Conservation (phyloP, 257 asterid species). For the Echites panduratus region DNA sequence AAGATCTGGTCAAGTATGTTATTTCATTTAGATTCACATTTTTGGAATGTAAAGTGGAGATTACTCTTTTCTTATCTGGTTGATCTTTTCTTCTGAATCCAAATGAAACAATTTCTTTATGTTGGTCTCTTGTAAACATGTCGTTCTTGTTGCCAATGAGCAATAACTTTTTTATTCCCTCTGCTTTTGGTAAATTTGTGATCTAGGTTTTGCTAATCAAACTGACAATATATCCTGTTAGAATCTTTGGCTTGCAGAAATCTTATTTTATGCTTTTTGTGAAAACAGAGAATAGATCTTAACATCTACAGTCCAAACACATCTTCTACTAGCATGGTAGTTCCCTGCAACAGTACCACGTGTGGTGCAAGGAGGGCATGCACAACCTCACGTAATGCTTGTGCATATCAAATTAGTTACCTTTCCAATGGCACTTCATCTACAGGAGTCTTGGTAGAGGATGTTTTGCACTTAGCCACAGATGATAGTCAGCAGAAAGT, state of each 20-base stretch:
- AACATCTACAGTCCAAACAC: conserved; percentile 67
- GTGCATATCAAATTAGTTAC: conserved; percentile 73
- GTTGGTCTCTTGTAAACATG: background rate
- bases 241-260: background rate
- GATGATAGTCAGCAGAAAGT: conserved; percentile 33
- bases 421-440: conserved; percentile 79
- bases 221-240: background rate
- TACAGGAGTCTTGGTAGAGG: conserved; percentile 81
- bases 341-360: conserved; percentile 68
- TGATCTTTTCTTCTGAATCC: background rate
- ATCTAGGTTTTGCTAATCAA: background rate
- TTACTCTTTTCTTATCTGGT: background rate
- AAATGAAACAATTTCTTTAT: background rate
- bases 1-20: conserved; percentile 46
- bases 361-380: conserved; percentile 66
- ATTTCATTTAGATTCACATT: background rate
- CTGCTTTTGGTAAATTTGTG: background rate
- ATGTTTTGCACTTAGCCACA: conserved; percentile 61
- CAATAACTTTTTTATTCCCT: background rate
- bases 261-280: conserved; percentile 1
- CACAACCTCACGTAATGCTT: conserved; percentile 43
- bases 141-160: background rate
- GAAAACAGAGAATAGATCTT: conserved; percentile 55
- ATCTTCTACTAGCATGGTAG: conserved; percentile 53
- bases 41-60: background rate